Conservation (phyloP, 495 filamentous ascomycete species). For the Neurospora discreta region DNA sequence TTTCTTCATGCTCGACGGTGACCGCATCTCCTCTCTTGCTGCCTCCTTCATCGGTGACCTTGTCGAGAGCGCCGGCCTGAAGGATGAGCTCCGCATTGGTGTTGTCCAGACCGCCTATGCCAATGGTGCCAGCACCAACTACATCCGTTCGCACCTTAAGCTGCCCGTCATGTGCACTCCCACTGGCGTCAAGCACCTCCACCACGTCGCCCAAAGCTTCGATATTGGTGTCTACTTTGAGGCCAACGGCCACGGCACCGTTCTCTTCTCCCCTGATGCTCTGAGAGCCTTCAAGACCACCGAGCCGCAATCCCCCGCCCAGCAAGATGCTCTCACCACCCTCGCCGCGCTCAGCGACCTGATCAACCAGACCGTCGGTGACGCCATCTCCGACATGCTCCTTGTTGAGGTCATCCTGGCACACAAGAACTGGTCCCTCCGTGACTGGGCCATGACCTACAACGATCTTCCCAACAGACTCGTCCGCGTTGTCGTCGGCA, state of each 20-base stretch:
- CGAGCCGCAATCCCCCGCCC: conserved; percentile 81
- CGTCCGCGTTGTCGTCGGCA: conserved; percentile 75
- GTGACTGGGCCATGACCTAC: conserved; percentile 90
- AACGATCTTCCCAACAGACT: conserved; percentile 94
- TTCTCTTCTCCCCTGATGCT: conserved; percentile 80
- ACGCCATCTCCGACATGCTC: conserved; percentile 92
- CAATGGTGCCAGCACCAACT: conserved; percentile 89
- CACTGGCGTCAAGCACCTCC: conserved; percentile 94
- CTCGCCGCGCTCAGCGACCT: conserved; percentile 72
- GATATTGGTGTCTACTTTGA: conserved; percentile 98
- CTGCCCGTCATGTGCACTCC: conserved; percentile 86
- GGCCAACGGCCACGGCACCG: conserved; percentile 94
- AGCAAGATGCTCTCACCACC: conserved; percentile 71
- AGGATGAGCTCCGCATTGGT: conserved; percentile 71
- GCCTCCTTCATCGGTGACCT: conserved; percentile 91
- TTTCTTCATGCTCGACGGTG: conserved; percentile 89
- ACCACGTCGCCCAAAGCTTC: conserved; percentile 83
- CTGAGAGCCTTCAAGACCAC: conserved; percentile 62
- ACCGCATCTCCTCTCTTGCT: conserved; percentile 90
- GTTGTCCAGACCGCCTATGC: conserved; percentile 97
- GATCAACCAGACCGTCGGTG: conserved; percentile 96
- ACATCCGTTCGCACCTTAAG: conserved; percentile 76
- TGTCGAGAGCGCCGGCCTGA: conserved; percentile 63
- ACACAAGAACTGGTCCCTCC: conserved; percentile 82
- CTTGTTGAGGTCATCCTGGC: conserved; percentile 91